Evolutionary conservation across 768 basidiomycete genomes (phyloP).

Genomic region (Pleurotus ostreatus): DNA sequence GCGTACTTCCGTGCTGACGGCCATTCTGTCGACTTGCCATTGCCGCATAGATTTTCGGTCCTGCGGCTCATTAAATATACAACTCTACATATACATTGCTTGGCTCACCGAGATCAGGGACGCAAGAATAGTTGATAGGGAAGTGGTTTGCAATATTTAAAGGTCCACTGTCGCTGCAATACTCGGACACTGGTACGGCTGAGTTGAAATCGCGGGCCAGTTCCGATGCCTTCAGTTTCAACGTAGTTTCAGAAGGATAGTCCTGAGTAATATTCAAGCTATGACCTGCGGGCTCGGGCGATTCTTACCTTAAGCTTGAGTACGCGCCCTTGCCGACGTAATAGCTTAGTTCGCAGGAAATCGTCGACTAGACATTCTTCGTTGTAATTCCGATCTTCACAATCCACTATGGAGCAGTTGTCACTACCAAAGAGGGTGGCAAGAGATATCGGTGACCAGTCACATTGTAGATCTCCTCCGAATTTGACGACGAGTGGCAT

Average conservation of each 20-base stretch:
- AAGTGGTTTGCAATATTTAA: slow-evolving; percentile 67
- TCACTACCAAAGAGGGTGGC: slow-evolving; percentile 42
- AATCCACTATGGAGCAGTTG: slow-evolving; percentile 52
- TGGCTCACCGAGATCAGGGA: slow-evolving; percentile 48
- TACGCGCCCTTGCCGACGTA: background rate
- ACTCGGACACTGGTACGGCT: slow-evolving; percentile 61
- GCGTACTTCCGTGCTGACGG: slow-evolving; percentile 59
- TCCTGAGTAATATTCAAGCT: slow-evolving; percentile 27
- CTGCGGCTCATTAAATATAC: slow-evolving; percentile 23
- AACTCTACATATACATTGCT: slow-evolving; percentile 1
- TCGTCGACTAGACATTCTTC: slow-evolving; percentile 21
- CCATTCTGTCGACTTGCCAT: slow-evolving; percentile 46
- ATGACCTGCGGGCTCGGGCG: background rate
- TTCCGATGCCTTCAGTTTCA: slow-evolving; percentile 57
- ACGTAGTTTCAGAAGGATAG: slow-evolving; percentile 68
- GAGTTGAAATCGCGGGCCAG: slow-evolving; percentile 61
- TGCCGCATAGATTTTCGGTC: slow-evolving; percentile 75
- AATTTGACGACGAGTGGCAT: background rate
- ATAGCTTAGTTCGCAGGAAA: slow-evolving; percentile 1
- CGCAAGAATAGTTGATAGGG: slow-evolving; percentile 46
- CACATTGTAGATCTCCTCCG: background rate
- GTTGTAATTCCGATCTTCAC: slow-evolving; percentile 35
- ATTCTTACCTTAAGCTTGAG: slow-evolving; percentile 7
- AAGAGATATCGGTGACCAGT: slow-evolving; percentile 67
- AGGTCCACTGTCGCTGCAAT: slow-evolving; percentile 60